Conservation (phyloP, 495 filamentous ascomycete species). For the Penicillium atrosanguineum region DNA sequence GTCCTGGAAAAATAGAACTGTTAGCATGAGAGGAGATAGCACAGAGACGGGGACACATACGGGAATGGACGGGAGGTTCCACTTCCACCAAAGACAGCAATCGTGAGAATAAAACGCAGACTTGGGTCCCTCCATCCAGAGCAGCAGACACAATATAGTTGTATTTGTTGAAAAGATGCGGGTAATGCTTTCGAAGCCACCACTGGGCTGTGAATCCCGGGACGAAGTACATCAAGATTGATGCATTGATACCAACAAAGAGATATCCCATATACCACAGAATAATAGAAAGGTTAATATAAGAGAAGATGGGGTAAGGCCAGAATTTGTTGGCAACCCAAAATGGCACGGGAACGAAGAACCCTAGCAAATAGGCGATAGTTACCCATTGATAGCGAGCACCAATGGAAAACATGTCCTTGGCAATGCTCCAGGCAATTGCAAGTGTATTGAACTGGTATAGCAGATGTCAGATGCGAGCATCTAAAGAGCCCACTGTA, state of each 20-base stretch:
- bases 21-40: background rate
- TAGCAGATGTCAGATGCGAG: no score
- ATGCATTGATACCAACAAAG: slow-evolving; percentile 36
- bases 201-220: slow-evolving; percentile 43
- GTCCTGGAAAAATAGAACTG: slow-evolving; percentile 1
- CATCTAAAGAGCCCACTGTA: no score
- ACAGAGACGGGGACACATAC: background rate
- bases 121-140: slow-evolving; percentile 47
- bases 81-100: slow-evolving; percentile 47
- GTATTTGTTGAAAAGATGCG: slow-evolving; percentile 49
- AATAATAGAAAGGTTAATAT: slow-evolving; percentile 34
- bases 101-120: slow-evolving; percentile 50
- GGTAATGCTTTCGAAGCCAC: slow-evolving; percentile 43
- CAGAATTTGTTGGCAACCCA: slow-evolving; percentile 24
- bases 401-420: background rate
- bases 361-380: slow-evolving; percentile 31
- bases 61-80: slow-evolving; percentile 16
- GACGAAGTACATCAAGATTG: slow-evolving; percentile 27
- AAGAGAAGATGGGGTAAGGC: slow-evolving; percentile 15
- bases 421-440: slow-evolving; percentile 32
- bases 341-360: slow-evolving; percentile 32
- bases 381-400: slow-evolving; percentile 32
- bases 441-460: slow-evolving; percentile 23
- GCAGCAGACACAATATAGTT: slow-evolving; percentile 52
- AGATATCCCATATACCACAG: slow-evolving; percentile 32